Base-by-base conservation (phyloP, 805 yeast genomes). In the Yamadazyma sp. region DNA sequence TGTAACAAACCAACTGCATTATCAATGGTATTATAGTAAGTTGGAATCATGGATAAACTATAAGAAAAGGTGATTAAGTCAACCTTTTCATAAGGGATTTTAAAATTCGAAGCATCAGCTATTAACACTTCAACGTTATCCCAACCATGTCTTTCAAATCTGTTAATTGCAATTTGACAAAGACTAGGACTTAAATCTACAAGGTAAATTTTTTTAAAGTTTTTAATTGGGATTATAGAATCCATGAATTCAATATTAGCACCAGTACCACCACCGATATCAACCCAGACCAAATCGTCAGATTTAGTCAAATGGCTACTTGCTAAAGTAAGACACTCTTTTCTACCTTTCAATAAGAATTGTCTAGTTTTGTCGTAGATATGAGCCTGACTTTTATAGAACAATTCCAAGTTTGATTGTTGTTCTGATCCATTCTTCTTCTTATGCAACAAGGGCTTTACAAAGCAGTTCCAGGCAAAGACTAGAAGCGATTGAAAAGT, bases 201-300 rank as follows among this genome's bases (percentile, higher is more conserved):
- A 37, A 85, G 68, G 50, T 82, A 82, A 31, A 85, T 71, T 10
- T 82, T 82, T 45, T 74, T 71, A 58, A 85, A 86, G 44, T 66
- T 59, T 8, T 48, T 39, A 27, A 80, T 56, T 10, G 78, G 69
- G 32, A 73, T 60, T 30, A 77, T 60, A 27, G 65, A 53, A 53
- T 81, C 66, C 94, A 85, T 85, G 48, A 73, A 70, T 58, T 85
- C 93, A 49, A 85, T 80, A 60, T 85, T 85, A 58, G 78, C 70
- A 31, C 94, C 95, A 5, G 95, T 85, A 16, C 95, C 95, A 21
- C 94, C 94, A 33, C 94, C 95, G 50, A 86, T 74, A 53, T 82
- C 89, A 32, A 82, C 69, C 89, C 89, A 82, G 29, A 81, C 77
- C 29, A 81, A 59, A 33, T 71, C 70, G 26, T 55, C 50, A 7